A percentile compares a stretch with the other conserved stretches of the same genome.
These are phyloP conservation scores for Linnemannia schmuckeri DNA, from an alignment of 192 early-diverging fungal species.

Conservation along the genomic window DNA sequence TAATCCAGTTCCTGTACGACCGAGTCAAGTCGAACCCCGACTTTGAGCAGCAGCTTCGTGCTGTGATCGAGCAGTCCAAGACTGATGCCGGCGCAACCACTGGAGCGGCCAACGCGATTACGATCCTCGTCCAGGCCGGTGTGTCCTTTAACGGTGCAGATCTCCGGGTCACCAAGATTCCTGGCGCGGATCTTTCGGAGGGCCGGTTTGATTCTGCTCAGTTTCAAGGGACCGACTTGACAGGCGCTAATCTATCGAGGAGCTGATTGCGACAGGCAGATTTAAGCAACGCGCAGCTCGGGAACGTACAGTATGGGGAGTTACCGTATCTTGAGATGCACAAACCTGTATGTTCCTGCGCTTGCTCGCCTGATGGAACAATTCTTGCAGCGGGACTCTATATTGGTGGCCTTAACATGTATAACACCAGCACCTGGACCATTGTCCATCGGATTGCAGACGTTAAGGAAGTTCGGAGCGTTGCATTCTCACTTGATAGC, in stretches of 20 bases:
- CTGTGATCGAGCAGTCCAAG: not conserved
- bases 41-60: not conserved
- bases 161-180: not conserved
- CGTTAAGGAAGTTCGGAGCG: not conserved
- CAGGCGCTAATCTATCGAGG: not conserved
- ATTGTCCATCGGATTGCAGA: not conserved
- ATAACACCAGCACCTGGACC: not conserved
- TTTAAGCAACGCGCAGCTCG: not conserved
- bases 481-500: not conserved
- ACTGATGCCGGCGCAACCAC: not conserved
- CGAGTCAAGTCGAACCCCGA: not conserved
- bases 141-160: not conserved
- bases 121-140: not conserved
- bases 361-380: conserved; percentile 6
- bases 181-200: not conserved
- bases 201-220: not conserved
- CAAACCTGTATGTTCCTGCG: not conserved
- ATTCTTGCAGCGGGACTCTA: not conserved
- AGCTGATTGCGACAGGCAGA: conserved; percentile 1
- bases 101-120: not conserved
- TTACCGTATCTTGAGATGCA: conserved; percentile 6
- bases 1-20: not conserved
- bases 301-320: conserved; percentile 1
- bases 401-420: not conserved
- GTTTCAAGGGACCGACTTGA: conserved; percentile 18